Evolutionary conservation across 768 basidiomycete species (phyloP).

Genomic region (Suillus placidus): DNA sequence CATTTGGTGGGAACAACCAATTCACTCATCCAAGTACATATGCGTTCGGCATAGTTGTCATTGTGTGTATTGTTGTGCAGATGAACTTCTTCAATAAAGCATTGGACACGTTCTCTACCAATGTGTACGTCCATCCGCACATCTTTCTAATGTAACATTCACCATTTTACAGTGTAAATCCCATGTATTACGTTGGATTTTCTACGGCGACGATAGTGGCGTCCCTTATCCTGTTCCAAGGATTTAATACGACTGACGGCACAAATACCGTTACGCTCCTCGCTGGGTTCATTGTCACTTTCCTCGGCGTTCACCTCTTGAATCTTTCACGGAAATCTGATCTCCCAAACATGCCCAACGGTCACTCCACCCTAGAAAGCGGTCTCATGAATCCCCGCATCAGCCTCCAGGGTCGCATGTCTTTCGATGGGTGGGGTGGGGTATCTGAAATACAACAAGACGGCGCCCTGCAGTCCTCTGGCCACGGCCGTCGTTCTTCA

Average conservation of each 20-base stretch:
- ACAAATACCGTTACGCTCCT: slow-evolving; percentile 86
- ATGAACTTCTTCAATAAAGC: slow-evolving; percentile 99
- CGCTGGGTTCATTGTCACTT: slow-evolving; percentile 89
- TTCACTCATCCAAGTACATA: slow-evolving; percentile 96
- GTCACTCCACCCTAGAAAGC: slow-evolving; percentile 60
- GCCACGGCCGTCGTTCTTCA: slow-evolving; percentile 68
- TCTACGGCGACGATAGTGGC: slow-evolving; percentile 91
- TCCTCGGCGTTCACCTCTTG: slow-evolving; percentile 95
- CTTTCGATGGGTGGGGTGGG: slow-evolving; percentile 73
- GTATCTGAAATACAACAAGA: slow-evolving; percentile 34
- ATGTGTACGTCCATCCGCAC: slow-evolving; percentile 68
- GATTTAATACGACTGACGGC: slow-evolving; percentile 87
- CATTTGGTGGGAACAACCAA: slow-evolving; percentile 91
- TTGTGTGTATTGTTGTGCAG: slow-evolving; percentile 84
- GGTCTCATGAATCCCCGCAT: slow-evolving; percentile 78
- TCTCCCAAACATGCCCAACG: slow-evolving; percentile 41
- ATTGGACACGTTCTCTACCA: slow-evolving; percentile 94
- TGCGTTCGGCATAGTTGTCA: slow-evolving; percentile 84
- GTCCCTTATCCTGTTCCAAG: slow-evolving; percentile 95
- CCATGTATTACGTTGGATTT: slow-evolving; percentile 98
- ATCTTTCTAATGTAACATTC: not conserved
- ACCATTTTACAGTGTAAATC: slow-evolving; percentile 73
- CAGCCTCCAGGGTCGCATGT: slow-evolving; percentile 79
- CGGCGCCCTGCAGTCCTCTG: slow-evolving; percentile 30
- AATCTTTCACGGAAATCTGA: slow-evolving; percentile 73